Base-by-base conservation (phyloP, 2,329 filamentous ascomycete genomes). In the Hypoxylon sp. region DNA sequence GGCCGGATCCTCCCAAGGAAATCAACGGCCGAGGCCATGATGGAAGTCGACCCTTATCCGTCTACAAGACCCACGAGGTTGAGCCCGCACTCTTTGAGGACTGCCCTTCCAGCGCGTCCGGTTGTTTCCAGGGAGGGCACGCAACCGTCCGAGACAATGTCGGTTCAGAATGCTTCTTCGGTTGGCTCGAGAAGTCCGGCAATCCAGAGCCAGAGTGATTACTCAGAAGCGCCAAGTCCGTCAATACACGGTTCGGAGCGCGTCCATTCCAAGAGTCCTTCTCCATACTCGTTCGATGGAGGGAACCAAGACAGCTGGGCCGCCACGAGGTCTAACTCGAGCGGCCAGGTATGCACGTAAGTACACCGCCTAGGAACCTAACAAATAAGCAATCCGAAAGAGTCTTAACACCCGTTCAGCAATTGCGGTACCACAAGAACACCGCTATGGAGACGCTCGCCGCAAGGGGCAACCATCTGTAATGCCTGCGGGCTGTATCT, bases 401-500 rank as follows among this genome's bases (percentile, higher is more conserved):
- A 23, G 37, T 60, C 50, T 70, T 74, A 62, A 75, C 52, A 37
- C 15, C 18, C 27, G 52, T 49, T 45, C 27, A 99, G 95, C 73
- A 99, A 99, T 76, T 99, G 95, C 73, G 89, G 89, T 55, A 98
- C 95, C 13, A 97, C 92, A 48, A 88, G 90, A 73, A 99, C 95
- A 42, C 95, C 95, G 20, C 78, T 99, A 31, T 99, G 95, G 95
- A 87, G 95, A 72, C 86, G 95, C 70, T 97, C 94, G 13, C 94
- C 94, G 0, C 88, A 93, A 69, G 95, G 95, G 24, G 90, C 92
- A 51, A 97, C 92, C 23, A 98, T 99, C 58, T 99, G 95, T 78
- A 99, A 99, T 76, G 95, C 95, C 4, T 99, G 95, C 71, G 95
- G 95, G 37, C 82, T 99, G 13, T 99, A 99, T 74, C 81, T 91